Evolutionary conservation across 1,284 basidiomycete species (phyloP), one percentile per base, ranked within the genome.

Genomic region (Cutaneotrichosporon sp.): DNA sequence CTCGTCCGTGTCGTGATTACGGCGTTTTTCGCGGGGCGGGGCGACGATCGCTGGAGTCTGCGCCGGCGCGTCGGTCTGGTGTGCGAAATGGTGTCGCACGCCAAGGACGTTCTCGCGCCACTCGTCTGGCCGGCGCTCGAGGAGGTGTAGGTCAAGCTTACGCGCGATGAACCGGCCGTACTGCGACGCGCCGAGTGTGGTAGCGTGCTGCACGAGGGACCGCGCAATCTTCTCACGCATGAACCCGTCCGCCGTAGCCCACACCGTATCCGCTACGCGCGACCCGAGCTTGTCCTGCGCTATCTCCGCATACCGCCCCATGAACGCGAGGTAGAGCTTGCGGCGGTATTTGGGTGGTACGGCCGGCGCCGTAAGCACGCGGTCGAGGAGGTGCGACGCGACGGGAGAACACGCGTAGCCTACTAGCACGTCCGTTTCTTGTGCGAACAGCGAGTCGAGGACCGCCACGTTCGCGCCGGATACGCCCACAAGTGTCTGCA

Each of bases 161-260:
- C 85, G 80, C 36, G 83, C 80, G 63, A 96, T 90, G 77, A 84
- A 94, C 68, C 88, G 89, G 36, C 90, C 92, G 64, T 84, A 94
- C 66, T 81, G 84, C 1, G 87, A 89, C 7, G 79, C 83, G 1
- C 83, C 81, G 18, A 97, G 81, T 17, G 77, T 77, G 22, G 82
- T 80, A 59, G 90, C 86, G 52, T 88, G 80, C 1, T 81, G 76
- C 22, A 90, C 76, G 10, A 94, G 76, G 12, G 86, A 86, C 14
- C 83, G 82, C 1, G 87, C 90, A 47, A 97, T 89, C 74, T 92
- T 93, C 76, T 94, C 90, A 78, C 87, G 91, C 61, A 94, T 80
- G 75, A 87, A 96, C 1, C 89, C 86, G 75, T 97, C 93, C 14
- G 88, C 85, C 54, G 82, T 83, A 1, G 80, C 82, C 88, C 90